phyloP scores from a whole-genome alignment of 176 grass and related monocot species.

The Oryza longistaminata region DNA sequence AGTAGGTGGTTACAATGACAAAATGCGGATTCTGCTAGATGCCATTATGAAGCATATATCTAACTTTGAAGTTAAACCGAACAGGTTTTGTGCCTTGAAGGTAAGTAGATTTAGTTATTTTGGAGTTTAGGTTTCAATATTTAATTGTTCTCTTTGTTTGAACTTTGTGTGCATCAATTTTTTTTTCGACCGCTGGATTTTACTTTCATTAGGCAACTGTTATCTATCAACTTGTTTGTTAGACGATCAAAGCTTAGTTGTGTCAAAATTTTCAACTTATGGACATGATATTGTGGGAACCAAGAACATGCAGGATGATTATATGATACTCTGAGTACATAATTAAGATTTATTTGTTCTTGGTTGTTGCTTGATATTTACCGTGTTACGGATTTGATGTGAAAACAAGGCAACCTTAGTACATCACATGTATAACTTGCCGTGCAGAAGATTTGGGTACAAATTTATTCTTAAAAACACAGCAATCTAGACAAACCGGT shows the following conservation, averaged over 20 bases:
- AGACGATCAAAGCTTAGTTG: not conserved
- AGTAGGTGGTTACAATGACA: constrained; percentile 87
- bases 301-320: constrained; percentile 2
- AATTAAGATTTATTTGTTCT: constrained; percentile 18
- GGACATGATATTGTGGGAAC: constrained; percentile 22
- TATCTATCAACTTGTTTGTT: not conserved
- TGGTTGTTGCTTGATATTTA: not conserved
- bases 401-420: constrained; percentile 17
- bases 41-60: constrained; percentile 73
- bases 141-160: not conserved
- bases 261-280: constrained; percentile 29
- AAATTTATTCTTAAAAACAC: not conserved
- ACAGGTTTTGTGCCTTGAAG: constrained; percentile 89
- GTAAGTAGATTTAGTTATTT: constrained; percentile 44
- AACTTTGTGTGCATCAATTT: not conserved
- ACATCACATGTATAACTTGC: not conserved
- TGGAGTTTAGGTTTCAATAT: constrained; percentile 3
- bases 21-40: constrained; percentile 82
- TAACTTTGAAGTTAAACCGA: constrained; percentile 87
- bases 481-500: not conserved
- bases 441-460: not conserved
- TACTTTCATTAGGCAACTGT: not conserved
- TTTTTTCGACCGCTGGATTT: not conserved
- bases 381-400: not conserved
- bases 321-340: not conserved